These are phyloP conservation scores for Protostelium mycophagum DNA, from an alignment of 78 protist genomes.

Conservation along the genomic window DNA sequence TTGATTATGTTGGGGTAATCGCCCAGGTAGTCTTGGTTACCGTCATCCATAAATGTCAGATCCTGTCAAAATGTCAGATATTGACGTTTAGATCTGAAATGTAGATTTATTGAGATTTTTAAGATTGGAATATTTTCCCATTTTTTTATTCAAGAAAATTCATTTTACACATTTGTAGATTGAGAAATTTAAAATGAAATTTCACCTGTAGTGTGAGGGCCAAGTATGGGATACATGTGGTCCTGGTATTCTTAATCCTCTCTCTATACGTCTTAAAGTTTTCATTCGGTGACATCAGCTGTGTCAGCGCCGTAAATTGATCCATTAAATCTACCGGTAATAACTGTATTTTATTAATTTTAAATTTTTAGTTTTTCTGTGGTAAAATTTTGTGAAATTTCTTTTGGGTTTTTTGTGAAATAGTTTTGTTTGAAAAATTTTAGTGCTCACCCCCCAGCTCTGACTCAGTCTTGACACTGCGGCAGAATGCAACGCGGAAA, in stretches of 20 bases:
- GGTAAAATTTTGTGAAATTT: too few relatives aligned
- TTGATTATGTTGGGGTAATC: background rate
- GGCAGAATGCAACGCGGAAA: slow-evolving; percentile 62
- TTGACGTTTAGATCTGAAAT: too few relatives aligned
- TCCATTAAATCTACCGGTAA: background rate
- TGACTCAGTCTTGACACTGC: slow-evolving; percentile 62
- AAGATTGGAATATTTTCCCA: too few relatives aligned
- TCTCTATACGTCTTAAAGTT: background rate
- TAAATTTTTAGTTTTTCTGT: too few relatives aligned
- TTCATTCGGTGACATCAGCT: background rate
- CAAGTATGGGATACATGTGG: background rate
- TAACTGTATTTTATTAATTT: too few relatives aligned
- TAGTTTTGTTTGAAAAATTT: background rate
- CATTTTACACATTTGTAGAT: background rate
- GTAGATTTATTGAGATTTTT: too few relatives aligned
- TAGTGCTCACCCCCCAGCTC: slow-evolving; percentile 66
- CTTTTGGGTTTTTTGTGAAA: too few relatives aligned
- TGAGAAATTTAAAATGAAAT: too few relatives aligned
- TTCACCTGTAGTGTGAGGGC: background rate
- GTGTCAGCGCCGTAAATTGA: background rate
- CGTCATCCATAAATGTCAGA: background rate
- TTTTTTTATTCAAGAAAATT: too few relatives aligned
- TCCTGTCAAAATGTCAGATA: too few relatives aligned
- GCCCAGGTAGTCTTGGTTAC: background rate
- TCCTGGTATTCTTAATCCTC: background rate